phyloP scores from a whole-genome alignment of 2,329 filamentous ascomycete genomes.

The Thelonectria discophora region DNA sequence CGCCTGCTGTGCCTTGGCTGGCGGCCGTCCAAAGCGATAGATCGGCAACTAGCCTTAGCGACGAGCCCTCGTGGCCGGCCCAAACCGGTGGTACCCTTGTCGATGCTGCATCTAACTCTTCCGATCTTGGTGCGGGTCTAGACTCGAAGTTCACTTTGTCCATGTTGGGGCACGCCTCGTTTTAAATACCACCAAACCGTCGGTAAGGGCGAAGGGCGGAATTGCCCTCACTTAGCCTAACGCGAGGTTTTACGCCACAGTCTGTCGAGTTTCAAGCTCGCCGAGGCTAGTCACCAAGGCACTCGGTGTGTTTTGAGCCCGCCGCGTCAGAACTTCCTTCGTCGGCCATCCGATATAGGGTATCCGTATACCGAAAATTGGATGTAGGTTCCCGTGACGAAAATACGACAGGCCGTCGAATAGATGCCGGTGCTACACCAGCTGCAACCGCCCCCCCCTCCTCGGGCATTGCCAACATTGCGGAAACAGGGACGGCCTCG shows the following conservation, averaged over 20 bases:
- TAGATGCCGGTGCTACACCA: neutral
- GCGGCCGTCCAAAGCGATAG: slow-evolving; percentile 26
- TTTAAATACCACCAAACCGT: slow-evolving; percentile 10
- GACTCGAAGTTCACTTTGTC: slow-evolving; percentile 24
- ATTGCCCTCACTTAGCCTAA: slow-evolving; percentile 22
- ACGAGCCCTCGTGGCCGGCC: slow-evolving; percentile 39
- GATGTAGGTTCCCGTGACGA: slow-evolving; percentile 3
- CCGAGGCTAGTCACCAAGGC: slow-evolving; percentile 5
- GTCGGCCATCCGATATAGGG: neutral
- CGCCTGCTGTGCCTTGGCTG: slow-evolving; percentile 13
- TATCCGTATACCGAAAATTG: neutral
- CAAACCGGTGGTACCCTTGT: slow-evolving; percentile 41
- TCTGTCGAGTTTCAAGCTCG: slow-evolving; percentile 8
- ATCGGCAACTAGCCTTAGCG: slow-evolving; percentile 41
- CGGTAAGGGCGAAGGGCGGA: slow-evolving; percentile 16
- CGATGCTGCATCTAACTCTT: slow-evolving; percentile 37
- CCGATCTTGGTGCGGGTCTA: slow-evolving; percentile 41
- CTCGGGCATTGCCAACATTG: too few relatives aligned
- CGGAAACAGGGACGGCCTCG: neutral
- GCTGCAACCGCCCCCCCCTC: slow-evolving; percentile 2
- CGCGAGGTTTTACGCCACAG: slow-evolving; percentile 25
- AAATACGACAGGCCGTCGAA: neutral
- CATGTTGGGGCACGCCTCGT: slow-evolving; percentile 13
- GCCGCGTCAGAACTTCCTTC: neutral
- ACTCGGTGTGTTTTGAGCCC: neutral